Evolutionary conservation across 139 green algal species (phyloP), one percentile per base, ranked within the genome.

Genomic region (Chlorella sp.): DNA sequence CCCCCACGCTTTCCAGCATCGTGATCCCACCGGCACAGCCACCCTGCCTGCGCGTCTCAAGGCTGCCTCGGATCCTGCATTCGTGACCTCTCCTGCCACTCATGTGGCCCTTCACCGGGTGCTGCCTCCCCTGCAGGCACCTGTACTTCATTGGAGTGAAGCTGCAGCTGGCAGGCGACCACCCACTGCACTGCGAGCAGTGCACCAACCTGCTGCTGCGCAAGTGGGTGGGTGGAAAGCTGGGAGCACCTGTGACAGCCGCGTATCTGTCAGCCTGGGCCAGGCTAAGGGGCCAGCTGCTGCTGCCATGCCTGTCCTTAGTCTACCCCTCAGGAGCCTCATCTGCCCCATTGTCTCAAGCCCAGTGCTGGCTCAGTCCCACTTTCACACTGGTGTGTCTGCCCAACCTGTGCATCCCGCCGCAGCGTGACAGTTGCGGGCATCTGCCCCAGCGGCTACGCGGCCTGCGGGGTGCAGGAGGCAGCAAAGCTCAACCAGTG

Each of bases 401-500:
- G n/a, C 48, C 7, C 48, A 16, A 9, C 48, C 48, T 57, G 64
- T 71, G 21, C 64, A 71, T 14, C 64, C 34, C 9, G 48, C 79
- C 28, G 30, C 79, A 85, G 79, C 32, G 79, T 85, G 30, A 85
- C 79, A 3, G 53, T 85, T 11, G 53, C 79, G 9, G 79, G 79
- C 79, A 85, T 85, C 79, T 85, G 79, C 28, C 79, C 79, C 3
- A 11, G 19, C 12, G 77, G 77, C 19, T 57, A 60, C 78, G 22
- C 39, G 39, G 18, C 28, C 40, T 84, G 78, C 78, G 79, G 18
- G 42, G 42, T 64, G 42, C 79, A 85, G 28, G 79, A 85, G 48
- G 79, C 79, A 4, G 42, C 34, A 11, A 85, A 85, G 79, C n/a
- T 85, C 14, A 85, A 85, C 79, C 79, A 85, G 79, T n/a, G 79